Base-by-base conservation (phyloP, 2,329 filamentous ascomycete species). In the Lecanoromycetidae sp. region DNA sequence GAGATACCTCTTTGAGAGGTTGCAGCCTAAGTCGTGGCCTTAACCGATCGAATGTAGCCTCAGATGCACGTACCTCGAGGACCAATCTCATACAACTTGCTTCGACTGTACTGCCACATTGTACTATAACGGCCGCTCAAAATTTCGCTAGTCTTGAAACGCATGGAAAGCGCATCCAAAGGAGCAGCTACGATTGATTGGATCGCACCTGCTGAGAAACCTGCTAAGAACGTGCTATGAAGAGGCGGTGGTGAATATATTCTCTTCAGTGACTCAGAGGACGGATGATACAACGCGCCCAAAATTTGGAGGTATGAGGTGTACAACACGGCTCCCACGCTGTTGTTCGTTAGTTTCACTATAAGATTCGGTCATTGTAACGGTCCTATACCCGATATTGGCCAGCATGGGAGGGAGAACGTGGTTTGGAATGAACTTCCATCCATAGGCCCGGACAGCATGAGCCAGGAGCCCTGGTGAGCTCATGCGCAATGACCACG, bases 371-470 rank as follows among this genome's bases (percentile, higher is more conserved):
- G n/a, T 5, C 20, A 26, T 19, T 25, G n/a, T 4, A 19, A 20
- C 7, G 19, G 19, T 4, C 8, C 30, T 55, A 52, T 60, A 74
- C 71, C 69, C 71, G 19, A 77, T 74, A 57, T 82, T 82, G 19
- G 77, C 78, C 42, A 80, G 61, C 38, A 82, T 58, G 25, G 78
- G 78, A 43, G 78, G 78, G 32, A 81, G 62, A 9, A 82, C 69
- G 59, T 80, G 76, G 56, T 79, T 77, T 1, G 77, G 78, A 38
- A 82, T 71, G 57, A 81, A 80, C 13, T 63, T 64, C 77, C 77
- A 81, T 36, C 77, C 77, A 57, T 82, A 70, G n/a, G 69, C 70
- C 50, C 69, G 68, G 35, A 81, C 66, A 7, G 77, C 77, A 61
- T 79, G 72, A n/a, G 71, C 67, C 29, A 81, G 66, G 20, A 82